Percentiles rank a stretch among this genome's conserved stretches.
Evolutionary conservation across 2,329 filamentous ascomycete species (phyloP).

Genomic region (Trichoderma endophyticum): DNA sequence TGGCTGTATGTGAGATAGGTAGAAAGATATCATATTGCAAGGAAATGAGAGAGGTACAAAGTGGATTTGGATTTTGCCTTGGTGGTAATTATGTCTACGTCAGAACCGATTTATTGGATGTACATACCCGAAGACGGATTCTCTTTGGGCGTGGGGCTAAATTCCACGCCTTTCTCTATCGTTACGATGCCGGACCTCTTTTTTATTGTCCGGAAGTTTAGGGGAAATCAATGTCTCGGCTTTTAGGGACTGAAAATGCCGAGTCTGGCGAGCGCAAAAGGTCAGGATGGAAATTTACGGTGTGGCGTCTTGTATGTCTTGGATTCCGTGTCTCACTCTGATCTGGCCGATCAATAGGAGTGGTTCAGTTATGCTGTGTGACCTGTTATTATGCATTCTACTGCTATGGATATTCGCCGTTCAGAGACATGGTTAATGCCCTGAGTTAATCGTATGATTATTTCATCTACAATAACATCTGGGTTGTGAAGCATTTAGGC

Average conservation of each 20-base stretch:
- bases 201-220: not conserved
- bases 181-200: not conserved
- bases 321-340: not conserved
- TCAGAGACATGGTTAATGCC: not conserved
- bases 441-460: not conserved
- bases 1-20: too few species aligned
- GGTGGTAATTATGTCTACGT: too few species aligned
- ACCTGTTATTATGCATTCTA: not conserved
- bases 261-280: not conserved
- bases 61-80: too few species aligned
- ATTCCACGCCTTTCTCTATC: not conserved
- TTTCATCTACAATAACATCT: not conserved
- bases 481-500: not conserved
- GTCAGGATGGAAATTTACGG: not conserved
- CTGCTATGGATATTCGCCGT: not conserved
- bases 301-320: not conserved
- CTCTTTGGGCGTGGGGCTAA: not conserved
- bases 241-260: not conserved
- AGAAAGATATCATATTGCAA: too few species aligned
- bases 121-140: not conserved
- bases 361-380: not conserved
- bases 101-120: too few species aligned
- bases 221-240: not conserved
- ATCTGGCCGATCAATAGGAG: not conserved
- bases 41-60: too few species aligned